These are phyloP conservation scores for Marsdenia floribunda DNA, from an alignment of 257 asterid genomes.

Conservation along the genomic window DNA sequence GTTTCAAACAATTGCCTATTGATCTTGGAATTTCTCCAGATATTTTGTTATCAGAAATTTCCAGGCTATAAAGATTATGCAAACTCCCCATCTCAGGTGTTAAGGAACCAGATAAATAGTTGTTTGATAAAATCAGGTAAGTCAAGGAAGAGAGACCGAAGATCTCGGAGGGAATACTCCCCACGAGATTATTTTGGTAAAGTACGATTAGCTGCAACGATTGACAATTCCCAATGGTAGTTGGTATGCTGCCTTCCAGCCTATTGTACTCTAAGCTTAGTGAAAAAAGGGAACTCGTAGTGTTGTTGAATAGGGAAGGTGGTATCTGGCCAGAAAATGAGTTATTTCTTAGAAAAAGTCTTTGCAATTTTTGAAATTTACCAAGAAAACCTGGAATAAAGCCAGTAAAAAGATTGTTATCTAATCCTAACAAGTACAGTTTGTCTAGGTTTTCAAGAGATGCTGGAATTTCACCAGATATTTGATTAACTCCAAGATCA, in stretches of 20 bases:
- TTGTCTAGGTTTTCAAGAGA: slow-evolving; percentile 27
- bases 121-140: slow-evolving; percentile 9
- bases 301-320: slow-evolving; percentile 10
- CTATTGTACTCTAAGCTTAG: slow-evolving; percentile 9
- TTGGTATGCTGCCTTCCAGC: slow-evolving; percentile 21
- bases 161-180: slow-evolving; percentile 13
- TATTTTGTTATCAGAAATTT: slow-evolving; percentile 15
- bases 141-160: slow-evolving; percentile 8
- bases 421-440: slow-evolving; percentile 16
- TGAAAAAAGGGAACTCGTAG: not conserved
- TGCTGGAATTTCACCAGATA: slow-evolving; percentile 34
- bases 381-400: slow-evolving; percentile 30
- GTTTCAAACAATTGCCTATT: slow-evolving; percentile 10
- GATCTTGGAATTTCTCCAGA: slow-evolving; percentile 23
- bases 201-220: slow-evolving; percentile 2
- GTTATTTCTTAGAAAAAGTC: slow-evolving; percentile 19
- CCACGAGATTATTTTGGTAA: slow-evolving; percentile 11
- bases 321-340: slow-evolving; percentile 21
- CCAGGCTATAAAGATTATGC: not conserved
- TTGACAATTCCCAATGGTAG: slow-evolving; percentile 10
- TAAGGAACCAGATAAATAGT: slow-evolving; percentile 13
- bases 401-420: slow-evolving; percentile 24
- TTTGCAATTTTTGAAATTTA: slow-evolving; percentile 23
- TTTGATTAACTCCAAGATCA: slow-evolving; percentile 19
- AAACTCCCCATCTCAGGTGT: slow-evolving; percentile 13